Evolutionary conservation across 495 filamentous ascomycete genomes (phyloP).

Genomic region (Glutinoglossum americanum): DNA sequence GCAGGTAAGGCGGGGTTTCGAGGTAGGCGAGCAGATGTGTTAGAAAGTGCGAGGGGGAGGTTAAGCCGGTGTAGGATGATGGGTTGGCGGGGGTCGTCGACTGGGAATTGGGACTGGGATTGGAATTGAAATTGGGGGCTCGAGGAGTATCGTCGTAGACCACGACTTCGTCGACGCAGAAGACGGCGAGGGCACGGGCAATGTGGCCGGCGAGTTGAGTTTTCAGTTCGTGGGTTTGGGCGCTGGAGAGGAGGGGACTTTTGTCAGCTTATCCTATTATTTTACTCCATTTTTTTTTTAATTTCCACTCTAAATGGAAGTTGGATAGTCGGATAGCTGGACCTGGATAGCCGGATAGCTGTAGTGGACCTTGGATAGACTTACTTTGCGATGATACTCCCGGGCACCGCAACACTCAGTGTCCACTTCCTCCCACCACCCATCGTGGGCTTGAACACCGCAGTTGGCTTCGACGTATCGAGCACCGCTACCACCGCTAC

Average conservation of each 20-base stretch:
- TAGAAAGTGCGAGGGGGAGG: constrained; percentile 47
- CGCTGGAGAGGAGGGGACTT: constrained; percentile 14
- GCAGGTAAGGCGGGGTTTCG: constrained; percentile 54
- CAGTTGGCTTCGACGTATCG: constrained; percentile 35
- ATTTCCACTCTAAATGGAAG: too few species aligned
- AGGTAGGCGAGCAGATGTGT: constrained; percentile 51
- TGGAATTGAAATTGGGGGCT: too few species aligned
- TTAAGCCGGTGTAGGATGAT: constrained; percentile 37
- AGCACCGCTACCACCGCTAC: constrained; percentile 3
- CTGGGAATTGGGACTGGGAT: too few species aligned
- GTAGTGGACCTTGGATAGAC: too few species aligned
- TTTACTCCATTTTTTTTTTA: too few species aligned
- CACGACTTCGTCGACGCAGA: constrained; percentile 58
- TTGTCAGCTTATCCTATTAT: not conserved
- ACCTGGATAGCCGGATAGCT: too few species aligned
- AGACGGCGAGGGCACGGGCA: constrained; percentile 50
- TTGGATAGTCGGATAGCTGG: too few species aligned
- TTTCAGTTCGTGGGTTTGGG: constrained; percentile 39
- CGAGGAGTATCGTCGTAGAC: constrained; percentile 18
- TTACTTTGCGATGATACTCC: constrained; percentile 36
- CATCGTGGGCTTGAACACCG: constrained; percentile 30
- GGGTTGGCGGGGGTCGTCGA: too few species aligned
- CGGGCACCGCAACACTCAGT: constrained; percentile 34
- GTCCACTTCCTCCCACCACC: constrained; percentile 26
- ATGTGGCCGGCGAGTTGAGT: constrained; percentile 41